Base-by-base conservation (phyloP, 768 basidiomycete species). In the Phaeotremella skinneri region DNA sequence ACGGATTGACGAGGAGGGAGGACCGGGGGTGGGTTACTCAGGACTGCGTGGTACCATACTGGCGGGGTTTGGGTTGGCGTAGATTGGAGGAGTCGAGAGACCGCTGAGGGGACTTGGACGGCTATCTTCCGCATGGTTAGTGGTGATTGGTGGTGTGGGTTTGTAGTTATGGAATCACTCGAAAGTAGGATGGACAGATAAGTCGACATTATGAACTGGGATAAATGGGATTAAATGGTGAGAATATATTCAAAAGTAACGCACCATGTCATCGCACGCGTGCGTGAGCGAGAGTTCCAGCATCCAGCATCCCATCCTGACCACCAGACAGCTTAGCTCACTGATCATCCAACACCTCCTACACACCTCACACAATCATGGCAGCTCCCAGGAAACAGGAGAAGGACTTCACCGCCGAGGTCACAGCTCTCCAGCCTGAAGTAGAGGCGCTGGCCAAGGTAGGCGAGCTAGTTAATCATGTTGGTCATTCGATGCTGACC, bases 41-140 rank as follows among this genome's bases (percentile, higher is more conserved):
- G 83, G 32, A 92, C 90, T 30, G 91, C 86, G 62, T 86, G 81
- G 70, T 84, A 90, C 91, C 91, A 94, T 48, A 81, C 81, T 55
- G 92, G 91, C 71, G 86, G 84, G 16, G 81, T 74, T 67, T 81
- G 81, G 41, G 90, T 78, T 68, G 83, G 83, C 48, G 83, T 80
- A 45, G 82, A 84, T 37, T 84, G 84, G 76, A 91, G 82, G 45
- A 94, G 81, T 60, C 91, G 86, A 29, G 89, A 85, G 47, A 87
- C 87, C 58, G 89, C 86, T 77, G 88, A 85, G 79, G 92, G 92
- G 23, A 94, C 91, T 74, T 94, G 90, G 59, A 84, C 84, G 31
- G 91, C 87, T 68, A 93, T 82, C 68, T 69, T 66, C 26, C 75
- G 61, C 70, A 74, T 72, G 17, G 26, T 48, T 49, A 48, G 20